phyloP scores from a whole-genome alignment of 208 protist genomes.

The Trypanosoma lewisi region DNA sequence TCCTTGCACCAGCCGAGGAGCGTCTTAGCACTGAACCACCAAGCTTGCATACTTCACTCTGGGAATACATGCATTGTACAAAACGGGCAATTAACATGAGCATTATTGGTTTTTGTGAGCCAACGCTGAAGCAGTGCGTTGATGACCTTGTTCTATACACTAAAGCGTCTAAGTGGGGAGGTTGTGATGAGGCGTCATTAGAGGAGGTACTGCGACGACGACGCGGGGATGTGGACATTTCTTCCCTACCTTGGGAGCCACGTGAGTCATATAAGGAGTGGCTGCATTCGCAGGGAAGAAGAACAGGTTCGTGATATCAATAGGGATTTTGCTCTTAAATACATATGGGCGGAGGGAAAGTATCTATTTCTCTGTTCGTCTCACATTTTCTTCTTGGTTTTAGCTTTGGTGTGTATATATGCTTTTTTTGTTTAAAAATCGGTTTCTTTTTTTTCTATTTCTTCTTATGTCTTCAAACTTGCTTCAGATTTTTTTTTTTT shows the following conservation, averaged over 20 bases:
- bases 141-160: conserved; percentile 56
- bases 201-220: conserved; percentile 39
- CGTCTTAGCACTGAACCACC: conserved; percentile 40
- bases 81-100: conserved; percentile 79
- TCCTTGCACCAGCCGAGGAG: conserved; percentile 35
- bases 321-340: neutral
- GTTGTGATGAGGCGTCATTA: conserved; percentile 31
- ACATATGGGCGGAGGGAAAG: neutral
- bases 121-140: conserved; percentile 76
- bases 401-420: neutral
- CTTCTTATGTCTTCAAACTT: too few relatives aligned
- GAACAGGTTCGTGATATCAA: conserved; percentile 16
- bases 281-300: conserved; percentile 53
- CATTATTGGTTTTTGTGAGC: conserved; percentile 86
- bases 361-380: neutral
- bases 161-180: conserved; percentile 42
- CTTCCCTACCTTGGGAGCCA: conserved; percentile 70
- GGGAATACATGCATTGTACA: conserved; percentile 73
- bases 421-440: conserved; percentile 4
- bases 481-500: neutral
- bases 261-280: conserved; percentile 61
- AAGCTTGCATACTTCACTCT: conserved; percentile 33
- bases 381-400: neutral
- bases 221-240: conserved; percentile 50
- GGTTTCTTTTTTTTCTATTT: neutral